Evolutionary conservation across 176 grass and related monocot species (phyloP).

Genomic region (Dendrocalamus sinicus): DNA sequence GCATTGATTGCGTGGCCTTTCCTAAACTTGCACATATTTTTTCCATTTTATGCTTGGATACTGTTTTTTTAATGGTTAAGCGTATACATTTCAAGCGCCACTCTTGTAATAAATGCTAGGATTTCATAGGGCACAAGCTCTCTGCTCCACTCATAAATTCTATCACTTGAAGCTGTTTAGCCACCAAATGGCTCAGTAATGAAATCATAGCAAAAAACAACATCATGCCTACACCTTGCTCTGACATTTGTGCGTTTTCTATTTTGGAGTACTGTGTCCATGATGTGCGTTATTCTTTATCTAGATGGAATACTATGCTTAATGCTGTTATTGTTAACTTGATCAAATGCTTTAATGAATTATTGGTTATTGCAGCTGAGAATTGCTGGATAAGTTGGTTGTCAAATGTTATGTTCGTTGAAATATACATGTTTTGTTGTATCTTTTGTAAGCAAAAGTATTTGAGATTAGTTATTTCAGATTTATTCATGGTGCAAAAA

Average conservation of each 20-base stretch:
- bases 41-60: conserved; percentile 30
- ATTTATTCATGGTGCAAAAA: conserved; percentile 41
- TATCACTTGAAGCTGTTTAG: conserved; percentile 28
- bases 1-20: background rate
- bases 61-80: background rate
- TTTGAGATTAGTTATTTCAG: conserved; percentile 31
- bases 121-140: conserved; percentile 25
- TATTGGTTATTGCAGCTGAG: conserved; percentile 42
- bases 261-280: conserved; percentile 21
- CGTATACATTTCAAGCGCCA: background rate
- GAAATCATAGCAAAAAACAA: conserved; percentile 16
- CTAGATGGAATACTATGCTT: conserved; percentile 12
- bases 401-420: conserved; percentile 26
- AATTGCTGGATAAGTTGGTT: conserved; percentile 15
- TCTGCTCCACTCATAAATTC: conserved; percentile 17
- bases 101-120: conserved; percentile 4
- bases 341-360: conserved; percentile 16
- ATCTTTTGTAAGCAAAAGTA: conserved; percentile 45
- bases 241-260: background rate
- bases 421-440: conserved; percentile 20
- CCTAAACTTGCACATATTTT: conserved; percentile 11
- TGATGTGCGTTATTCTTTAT: conserved; percentile 12
- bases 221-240: conserved; percentile 2
- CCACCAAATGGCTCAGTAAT: conserved; percentile 10
- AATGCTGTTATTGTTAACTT: conserved; percentile 23